These are phyloP conservation scores for Kwoniella sp. DNA, from an alignment of 768 basidiomycete species.

Conservation along the genomic window DNA sequence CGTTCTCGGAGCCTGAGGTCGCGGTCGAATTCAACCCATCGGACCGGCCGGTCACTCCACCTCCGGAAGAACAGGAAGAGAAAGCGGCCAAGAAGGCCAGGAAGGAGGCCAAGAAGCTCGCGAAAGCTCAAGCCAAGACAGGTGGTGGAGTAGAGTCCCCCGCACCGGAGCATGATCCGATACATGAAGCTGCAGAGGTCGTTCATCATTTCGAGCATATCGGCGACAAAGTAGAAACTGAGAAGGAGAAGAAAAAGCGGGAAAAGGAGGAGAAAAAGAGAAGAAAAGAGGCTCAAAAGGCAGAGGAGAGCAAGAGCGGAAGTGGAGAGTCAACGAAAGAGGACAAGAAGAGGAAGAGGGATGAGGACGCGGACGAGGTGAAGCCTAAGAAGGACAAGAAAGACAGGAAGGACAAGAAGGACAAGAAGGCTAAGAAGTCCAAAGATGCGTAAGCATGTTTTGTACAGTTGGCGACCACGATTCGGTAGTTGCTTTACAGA, in stretches of 20 bases:
- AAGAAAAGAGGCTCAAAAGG: constrained; percentile 31
- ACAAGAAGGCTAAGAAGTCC: constrained; percentile 19
- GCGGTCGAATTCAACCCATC: constrained; percentile 25
- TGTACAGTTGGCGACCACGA: neutral
- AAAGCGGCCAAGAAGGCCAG: constrained; percentile 31
- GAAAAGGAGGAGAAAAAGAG: constrained; percentile 49
- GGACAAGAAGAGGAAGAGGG: constrained; percentile 16
- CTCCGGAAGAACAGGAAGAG: constrained; percentile 39
- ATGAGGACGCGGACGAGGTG: constrained; percentile 8
- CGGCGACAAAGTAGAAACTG: constrained; percentile 14
- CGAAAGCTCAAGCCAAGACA: neutral
- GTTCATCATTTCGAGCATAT: constrained; percentile 18
- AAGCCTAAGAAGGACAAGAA: constrained; percentile 30
- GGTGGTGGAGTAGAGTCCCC: neutral
- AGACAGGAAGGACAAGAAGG: constrained; percentile 29
- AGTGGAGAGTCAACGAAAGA: constrained; percentile 5
- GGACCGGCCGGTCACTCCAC: constrained; percentile 25
- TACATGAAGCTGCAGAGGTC: constrained; percentile 16
- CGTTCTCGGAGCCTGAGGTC: constrained; percentile 37
- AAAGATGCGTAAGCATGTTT: neutral
- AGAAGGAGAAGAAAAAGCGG: constrained; percentile 25
- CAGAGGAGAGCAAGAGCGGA: constrained; percentile 18
- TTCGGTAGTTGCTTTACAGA: neutral
- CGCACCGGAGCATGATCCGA: constrained; percentile 9
- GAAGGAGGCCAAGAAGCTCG: constrained; percentile 23